These are phyloP conservation scores for Fulvia fulva DNA, from an alignment of 2,329 filamentous ascomycete species.

Conservation along the genomic window DNA sequence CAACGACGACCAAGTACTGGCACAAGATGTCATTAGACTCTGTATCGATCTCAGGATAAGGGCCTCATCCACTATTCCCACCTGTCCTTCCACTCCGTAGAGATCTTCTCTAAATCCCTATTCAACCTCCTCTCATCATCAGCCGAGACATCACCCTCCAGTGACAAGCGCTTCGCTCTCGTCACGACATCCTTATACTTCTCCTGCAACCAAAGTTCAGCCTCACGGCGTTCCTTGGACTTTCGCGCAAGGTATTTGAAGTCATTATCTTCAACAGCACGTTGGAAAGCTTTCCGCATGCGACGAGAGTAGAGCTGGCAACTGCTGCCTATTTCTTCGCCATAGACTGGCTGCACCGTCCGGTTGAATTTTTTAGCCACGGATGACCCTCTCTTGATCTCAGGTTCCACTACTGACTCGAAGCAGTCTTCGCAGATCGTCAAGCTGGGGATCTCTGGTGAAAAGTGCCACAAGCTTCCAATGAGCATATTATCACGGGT, in stretches of 20 bases:
- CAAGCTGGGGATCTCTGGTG: conserved; percentile 66
- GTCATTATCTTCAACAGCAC: conserved; percentile 64
- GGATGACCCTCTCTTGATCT: conserved; percentile 50
- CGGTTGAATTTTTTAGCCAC: conserved; percentile 65
- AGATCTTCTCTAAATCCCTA: conserved; percentile 46
- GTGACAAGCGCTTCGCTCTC: conserved; percentile 38
- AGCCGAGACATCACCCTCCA: conserved; percentile 38
- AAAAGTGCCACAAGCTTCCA: conserved; percentile 71
- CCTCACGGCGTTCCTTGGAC: conserved; percentile 54
- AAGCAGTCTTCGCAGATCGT: conserved; percentile 87
- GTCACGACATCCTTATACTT: conserved; percentile 41
- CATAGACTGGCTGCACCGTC: conserved; percentile 54
- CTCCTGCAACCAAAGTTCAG: conserved; percentile 58
- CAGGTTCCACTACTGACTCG: conserved; percentile 70
- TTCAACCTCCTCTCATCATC: conserved; percentile 58
- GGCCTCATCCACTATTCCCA: conserved; percentile 40
- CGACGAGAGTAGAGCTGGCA: conserved; percentile 79
- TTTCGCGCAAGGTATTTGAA: conserved; percentile 60
- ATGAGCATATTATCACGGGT: conserved; percentile 58
- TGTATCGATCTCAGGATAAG: neutral
- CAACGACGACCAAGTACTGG: neutral
- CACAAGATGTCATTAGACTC: neutral
- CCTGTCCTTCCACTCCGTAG: conserved; percentile 48
- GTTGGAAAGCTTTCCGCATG: conserved; percentile 71
- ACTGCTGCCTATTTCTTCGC: conserved; percentile 45